Percentiles rank a stretch among this genome's conserved stretches.
Conservation (phyloP, 2,329 filamentous ascomycete genomes). For the Coniochaeta sp. region DNA sequence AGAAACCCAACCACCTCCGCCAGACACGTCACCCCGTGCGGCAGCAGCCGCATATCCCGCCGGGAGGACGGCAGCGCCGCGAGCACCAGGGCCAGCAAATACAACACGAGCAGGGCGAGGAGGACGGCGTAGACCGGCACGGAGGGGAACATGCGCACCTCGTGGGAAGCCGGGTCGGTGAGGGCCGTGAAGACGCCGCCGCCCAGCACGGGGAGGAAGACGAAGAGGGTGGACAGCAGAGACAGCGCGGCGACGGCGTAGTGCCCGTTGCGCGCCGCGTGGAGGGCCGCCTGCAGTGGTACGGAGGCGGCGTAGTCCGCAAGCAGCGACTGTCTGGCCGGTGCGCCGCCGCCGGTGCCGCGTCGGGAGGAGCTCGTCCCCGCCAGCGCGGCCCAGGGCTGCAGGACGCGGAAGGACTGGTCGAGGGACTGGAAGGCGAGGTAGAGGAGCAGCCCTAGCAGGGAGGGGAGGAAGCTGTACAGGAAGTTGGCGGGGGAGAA, state of each 20-base stretch:
- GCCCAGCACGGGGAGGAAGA: constrained; percentile 58
- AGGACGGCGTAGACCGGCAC: constrained; percentile 66
- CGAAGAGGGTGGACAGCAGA: constrained; percentile 49
- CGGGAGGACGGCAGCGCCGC: constrained; percentile 54
- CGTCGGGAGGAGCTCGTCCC: constrained; percentile 21
- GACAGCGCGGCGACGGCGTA: constrained; percentile 58
- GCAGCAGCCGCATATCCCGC: constrained; percentile 58
- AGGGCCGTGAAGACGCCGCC: constrained; percentile 70
- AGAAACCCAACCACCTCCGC: constrained; percentile 75
- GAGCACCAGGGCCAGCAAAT: constrained; percentile 55
- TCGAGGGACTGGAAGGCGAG: constrained; percentile 62
- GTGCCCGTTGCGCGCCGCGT: constrained; percentile 54
- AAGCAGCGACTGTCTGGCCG: constrained; percentile 57
- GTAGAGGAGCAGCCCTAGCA: constrained; percentile 61
- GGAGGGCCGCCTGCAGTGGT: constrained; percentile 51
- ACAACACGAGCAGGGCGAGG: constrained; percentile 66
- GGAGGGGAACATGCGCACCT: constrained; percentile 63
- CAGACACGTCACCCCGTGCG: constrained; percentile 64
- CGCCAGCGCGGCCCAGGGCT: constrained; percentile 60
- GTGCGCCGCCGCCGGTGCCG: constrained; percentile 39
- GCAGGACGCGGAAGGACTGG: constrained; percentile 55
- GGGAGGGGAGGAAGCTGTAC: constrained; percentile 67
- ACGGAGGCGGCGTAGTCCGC: constrained; percentile 63
- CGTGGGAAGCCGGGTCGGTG: constrained; percentile 39
- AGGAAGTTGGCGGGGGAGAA: constrained; percentile 87